A percentile compares a stretch with the other conserved stretches of the same genome.
Conservation (phyloP, 1,139 yeast species). For the Taphrina communis region DNA sequence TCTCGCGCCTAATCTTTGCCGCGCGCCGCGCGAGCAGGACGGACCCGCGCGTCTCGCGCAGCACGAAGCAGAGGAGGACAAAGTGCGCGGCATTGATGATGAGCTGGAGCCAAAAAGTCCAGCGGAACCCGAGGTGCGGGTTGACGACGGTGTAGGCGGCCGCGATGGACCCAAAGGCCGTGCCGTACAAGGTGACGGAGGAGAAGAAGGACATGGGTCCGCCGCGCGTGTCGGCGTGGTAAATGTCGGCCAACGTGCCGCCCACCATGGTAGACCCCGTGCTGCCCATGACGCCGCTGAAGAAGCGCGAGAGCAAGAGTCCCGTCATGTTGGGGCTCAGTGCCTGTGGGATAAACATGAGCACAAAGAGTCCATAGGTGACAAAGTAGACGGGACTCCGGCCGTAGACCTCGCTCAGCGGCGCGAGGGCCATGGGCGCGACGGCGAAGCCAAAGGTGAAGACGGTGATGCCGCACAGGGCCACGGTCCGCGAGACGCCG, state of each 20-base stretch:
- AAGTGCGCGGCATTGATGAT: slow-evolving; percentile 61
- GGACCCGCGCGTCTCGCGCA: slow-evolving; percentile 67
- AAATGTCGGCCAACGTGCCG: slow-evolving; percentile 77
- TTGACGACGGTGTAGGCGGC: slow-evolving; percentile 63
- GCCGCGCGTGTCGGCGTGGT: slow-evolving; percentile 69
- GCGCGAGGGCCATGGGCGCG: slow-evolving; percentile 81
- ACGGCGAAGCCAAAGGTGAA: slow-evolving; percentile 50
- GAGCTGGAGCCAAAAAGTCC: slow-evolving; percentile 65
- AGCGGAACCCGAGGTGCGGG: slow-evolving; percentile 64
- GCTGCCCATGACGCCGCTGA: slow-evolving; percentile 75
- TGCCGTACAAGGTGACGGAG: slow-evolving; percentile 66
- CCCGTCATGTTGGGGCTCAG: slow-evolving; percentile 61
- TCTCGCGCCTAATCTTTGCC: slow-evolving; percentile 53
- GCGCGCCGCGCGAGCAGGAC: slow-evolving; percentile 64
- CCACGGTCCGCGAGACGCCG: slow-evolving; percentile 38
- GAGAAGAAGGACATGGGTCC: slow-evolving; percentile 66
- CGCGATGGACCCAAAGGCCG: slow-evolving; percentile 66
- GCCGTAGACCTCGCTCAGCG: slow-evolving; percentile 65
- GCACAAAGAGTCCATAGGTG: slow-evolving; percentile 60
- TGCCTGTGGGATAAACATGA: slow-evolving; percentile 67
- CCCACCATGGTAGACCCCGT: slow-evolving; percentile 89
- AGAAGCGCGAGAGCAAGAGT: slow-evolving; percentile 62
- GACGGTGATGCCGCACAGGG: slow-evolving; percentile 35
- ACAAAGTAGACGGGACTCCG: slow-evolving; percentile 68
- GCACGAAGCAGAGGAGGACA: slow-evolving; percentile 56